These are phyloP conservation scores for Endocalyx cinctus DNA, from an alignment of 2,329 filamentous ascomycete species.

Conservation along the genomic window DNA sequence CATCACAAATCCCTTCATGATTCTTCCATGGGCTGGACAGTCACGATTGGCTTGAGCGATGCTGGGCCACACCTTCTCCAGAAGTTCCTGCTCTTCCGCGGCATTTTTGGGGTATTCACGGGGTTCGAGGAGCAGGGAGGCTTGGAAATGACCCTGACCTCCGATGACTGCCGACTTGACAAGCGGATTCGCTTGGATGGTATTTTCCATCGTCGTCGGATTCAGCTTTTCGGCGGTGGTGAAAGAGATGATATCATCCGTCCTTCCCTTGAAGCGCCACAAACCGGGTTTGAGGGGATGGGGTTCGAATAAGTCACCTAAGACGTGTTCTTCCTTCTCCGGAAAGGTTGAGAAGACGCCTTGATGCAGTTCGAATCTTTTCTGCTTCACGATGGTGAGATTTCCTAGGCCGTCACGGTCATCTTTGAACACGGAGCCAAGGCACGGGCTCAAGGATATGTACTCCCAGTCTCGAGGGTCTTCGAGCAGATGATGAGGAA, in stretches of 20 bases:
- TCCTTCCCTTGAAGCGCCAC: conserved; percentile 29
- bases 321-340: conserved; percentile 30
- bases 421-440: conserved; percentile 15
- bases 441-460: conserved; percentile 21
- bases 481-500: conserved; percentile 15
- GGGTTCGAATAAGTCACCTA: conserved; percentile 34
- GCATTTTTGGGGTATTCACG: conserved; percentile 4
- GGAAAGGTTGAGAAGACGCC: conserved; percentile 38
- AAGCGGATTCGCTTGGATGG: neutral
- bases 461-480: conserved; percentile 26
- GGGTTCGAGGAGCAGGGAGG: conserved; percentile 14
- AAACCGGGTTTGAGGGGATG: conserved; percentile 28
- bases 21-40: conserved; percentile 15
- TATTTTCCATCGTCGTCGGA: conserved; percentile 30
- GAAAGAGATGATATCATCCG: conserved; percentile 29
- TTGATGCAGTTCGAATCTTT: conserved; percentile 20
- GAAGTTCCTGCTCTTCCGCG: neutral
- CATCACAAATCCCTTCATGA: conserved; percentile 18
- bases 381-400: conserved; percentile 25
- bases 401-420: conserved; percentile 26
- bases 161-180: neutral
- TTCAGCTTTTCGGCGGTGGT: conserved; percentile 39
- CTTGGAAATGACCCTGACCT: conserved; percentile 16
- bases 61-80: conserved; percentile 8
- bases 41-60: conserved; percentile 16